Base-by-base conservation (phyloP, 225 moss, liverwort and hornwort genomes). In the Pseudoscleropodium purum region DNA sequence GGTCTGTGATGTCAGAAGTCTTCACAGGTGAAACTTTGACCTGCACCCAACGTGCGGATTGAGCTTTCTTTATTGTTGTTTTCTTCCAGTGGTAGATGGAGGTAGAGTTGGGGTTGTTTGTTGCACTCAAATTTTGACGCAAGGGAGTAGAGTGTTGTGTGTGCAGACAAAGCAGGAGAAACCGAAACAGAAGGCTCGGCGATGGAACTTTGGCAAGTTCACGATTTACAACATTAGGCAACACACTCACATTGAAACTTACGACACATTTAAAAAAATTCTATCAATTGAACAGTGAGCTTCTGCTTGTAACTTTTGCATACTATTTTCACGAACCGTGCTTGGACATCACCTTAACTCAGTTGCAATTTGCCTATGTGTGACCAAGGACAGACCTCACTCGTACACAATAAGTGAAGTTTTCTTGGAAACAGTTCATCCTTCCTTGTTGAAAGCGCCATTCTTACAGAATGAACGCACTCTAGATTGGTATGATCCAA, bases 131-230 rank as follows among this genome's bases (percentile, higher is more conserved):
- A 37, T 61, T 61, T 54, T n/a, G 47, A 77, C 80, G 47, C n/a
- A 37, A 33, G 66, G 37, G 52, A 86, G 61, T 68, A 80, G 54
- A n/a, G 45, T 52, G 75, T 39, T 54, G 59, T 82, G 51, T 37
- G 47, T 89, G 86, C 43, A 84, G 63, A 51, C 27, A 85, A 41
- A 84, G 19, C 94, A 96, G 92, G 96, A 96, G 72, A 96, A 94
- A 84, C 86, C 91, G 51, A 91, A 91, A 74, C 94, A 94, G 64
- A 95, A 95, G 87, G 91, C 79, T n/a, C 93, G 94, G 33, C 94
- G 94, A 64, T 98, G 97, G 96, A 95, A 95, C 85, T 96, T 96
- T 78, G 95, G 94, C 86, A 96, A 94, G 90, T 91, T 94, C 64
- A 82, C 20, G 20, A 20, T 80, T 18, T 79, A 10, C 25, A 16